Conservation (phyloP, 805 yeast species). For the Diddensiella caesifluorescens region DNA sequence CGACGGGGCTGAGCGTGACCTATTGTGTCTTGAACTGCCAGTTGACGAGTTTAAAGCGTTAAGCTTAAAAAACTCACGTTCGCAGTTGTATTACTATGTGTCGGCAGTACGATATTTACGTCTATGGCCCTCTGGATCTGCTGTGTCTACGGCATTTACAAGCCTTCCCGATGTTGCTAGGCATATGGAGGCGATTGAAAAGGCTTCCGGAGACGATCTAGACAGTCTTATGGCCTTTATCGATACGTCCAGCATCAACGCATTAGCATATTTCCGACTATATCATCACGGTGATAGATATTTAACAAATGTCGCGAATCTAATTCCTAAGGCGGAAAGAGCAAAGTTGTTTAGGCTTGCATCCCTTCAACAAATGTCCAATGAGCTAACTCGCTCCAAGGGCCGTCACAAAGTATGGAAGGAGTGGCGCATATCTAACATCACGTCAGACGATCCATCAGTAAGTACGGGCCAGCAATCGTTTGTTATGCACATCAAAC, state of each 20-base stretch:
- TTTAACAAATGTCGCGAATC: neutral
- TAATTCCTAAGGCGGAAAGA: neutral
- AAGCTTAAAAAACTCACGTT: neutral
- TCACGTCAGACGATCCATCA: too few species aligned
- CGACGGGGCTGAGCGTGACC: neutral
- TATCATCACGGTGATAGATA: neutral
- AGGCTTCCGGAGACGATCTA: too few species aligned
- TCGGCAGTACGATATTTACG: neutral
- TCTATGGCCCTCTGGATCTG: neutral
- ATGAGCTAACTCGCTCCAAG: too few species aligned
- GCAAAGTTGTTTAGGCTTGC: slow-evolving; percentile 2
- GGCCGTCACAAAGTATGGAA: too few species aligned
- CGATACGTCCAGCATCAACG: too few species aligned
- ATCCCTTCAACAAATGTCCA: slow-evolving; percentile 12
- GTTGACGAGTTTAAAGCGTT: neutral
- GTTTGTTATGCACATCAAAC: slow-evolving; percentile 19
- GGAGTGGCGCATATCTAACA: too few species aligned
- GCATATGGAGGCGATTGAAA: neutral
- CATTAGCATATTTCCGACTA: too few species aligned
- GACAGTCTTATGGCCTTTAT: too few species aligned
- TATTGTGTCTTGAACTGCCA: neutral
- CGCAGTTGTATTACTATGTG: neutral
- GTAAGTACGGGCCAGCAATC: too few species aligned
- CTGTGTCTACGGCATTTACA: too few species aligned
- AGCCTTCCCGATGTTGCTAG: neutral